Base-by-base conservation (phyloP, 345 rosid genomes). In the Noccaea caerulescens region DNA sequence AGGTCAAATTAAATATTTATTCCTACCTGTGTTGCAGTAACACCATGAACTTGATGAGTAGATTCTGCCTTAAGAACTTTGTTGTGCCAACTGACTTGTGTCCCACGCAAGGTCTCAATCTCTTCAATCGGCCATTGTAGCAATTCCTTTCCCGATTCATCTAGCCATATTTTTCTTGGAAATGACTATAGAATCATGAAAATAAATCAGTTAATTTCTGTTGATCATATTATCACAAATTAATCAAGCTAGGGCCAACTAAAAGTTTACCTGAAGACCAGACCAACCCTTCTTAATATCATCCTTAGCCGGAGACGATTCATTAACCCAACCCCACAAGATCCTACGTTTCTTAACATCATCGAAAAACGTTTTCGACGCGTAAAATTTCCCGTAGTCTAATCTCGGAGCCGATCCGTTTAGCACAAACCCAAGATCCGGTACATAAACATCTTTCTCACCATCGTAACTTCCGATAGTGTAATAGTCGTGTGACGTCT, bases 331-430 rank as follows among this genome's bases (percentile, higher is more conserved):
- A 20, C 86, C 93, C 90, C 88, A 84, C 58, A 85, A 76, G 47
- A 89, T 66, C 51, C 88, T 72, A 18, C 91, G 77, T n/a, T 82
- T 80, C 66, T 76, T 81, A 7, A 62, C 68, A 34, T 76, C 66
- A 13, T 88, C 93, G 42, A 68, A 91, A 58, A 88, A 91, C 5
- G 91, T 79, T 73, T 89, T 91, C 2, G 92, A 89, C 23, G 90
- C 93, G 50, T 92, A 92, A 36, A 60, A 89, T 32, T 89, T 85
- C 0, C 93, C 96, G 27, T 87, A 89, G 69, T 89, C 98, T 65
- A 75, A 84, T 39, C 86, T 75, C 47, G 88, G 80, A 37, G 83
- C 88, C 0, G 73, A 64, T 47, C 32, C 80, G n/a, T 79, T 49
- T 11, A 81, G 89, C 12, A 75, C 57, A 2, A 81, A 81, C 32